Evolutionary conservation across 2,329 filamentous ascomycete genomes (phyloP), one percentile per base, ranked within the genome.

Genomic region (Escovopsis sp.): DNA sequence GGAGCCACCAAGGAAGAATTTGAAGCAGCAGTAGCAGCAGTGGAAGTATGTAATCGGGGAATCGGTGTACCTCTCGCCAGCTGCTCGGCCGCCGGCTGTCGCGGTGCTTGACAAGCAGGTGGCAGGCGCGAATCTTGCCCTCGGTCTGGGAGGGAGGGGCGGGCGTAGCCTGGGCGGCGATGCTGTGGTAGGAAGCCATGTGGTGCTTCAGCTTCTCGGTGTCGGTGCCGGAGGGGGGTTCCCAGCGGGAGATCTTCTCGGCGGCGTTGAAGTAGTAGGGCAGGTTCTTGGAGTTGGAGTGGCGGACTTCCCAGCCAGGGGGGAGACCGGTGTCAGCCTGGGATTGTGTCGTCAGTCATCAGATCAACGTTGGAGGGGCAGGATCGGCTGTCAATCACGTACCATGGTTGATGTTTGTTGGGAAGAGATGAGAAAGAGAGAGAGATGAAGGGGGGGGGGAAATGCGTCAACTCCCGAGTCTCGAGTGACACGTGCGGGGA

Each of bases 271-370:
- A 96, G 71, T 96, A 98, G 72, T 98, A 98, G 32, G 91, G 91
- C 31, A 96, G 81, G 66, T 94, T 94, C 71, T 95, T 96, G 64
- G 86, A 94, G 70, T 95, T 94, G 63, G 86, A 94, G 68, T 93
- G 86, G 61, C 91, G 86, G 58, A 98, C 86, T 68, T 96, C 91
- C 88, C 89, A 95, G 61, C 79, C 78, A 39, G 77, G 62, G 47
- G 88, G 88, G 48, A 95, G 77, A 60, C 89, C 89, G 52, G 81
- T 79, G 43, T 87, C 82, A 57, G 74, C 66, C 77, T 82, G 52
- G 29, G 29, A 35, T 11, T 16, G 14, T 9, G 2, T 29, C 11
- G 27, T 29, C 27, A 29, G 27, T 29, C 27, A 11, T 8, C 27
- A 4, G 27, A 29, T 29, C 27, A 29, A 29, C 31, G 30, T 36